Conservation (phyloP, 2,329 filamentous ascomycete genomes). For the Curvularia sp. region DNA sequence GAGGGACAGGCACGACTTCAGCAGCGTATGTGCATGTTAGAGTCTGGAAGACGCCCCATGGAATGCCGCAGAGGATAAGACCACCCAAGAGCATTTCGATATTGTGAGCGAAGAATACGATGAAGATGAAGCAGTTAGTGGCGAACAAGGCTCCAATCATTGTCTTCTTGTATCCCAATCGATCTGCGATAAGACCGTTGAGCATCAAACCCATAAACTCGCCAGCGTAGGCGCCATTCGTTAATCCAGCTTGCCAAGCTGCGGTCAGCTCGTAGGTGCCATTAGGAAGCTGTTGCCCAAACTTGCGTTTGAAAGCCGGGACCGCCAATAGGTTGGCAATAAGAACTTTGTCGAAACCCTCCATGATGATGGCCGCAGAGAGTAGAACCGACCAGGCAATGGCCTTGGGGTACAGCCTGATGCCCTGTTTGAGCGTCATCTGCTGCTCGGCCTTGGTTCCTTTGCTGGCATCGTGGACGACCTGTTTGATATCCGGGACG, state of each 20-base stretch:
- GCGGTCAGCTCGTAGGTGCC: slow-evolving; percentile 53
- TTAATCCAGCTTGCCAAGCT: slow-evolving; percentile 56
- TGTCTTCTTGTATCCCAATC: slow-evolving; percentile 51
- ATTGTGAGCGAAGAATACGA: slow-evolving; percentile 47
- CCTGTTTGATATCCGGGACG: slow-evolving; percentile 38
- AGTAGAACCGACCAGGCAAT: slow-evolving; percentile 83
- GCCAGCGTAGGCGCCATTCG: slow-evolving; percentile 56
- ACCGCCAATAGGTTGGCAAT: slow-evolving; percentile 76
- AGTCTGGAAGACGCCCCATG: slow-evolving; percentile 58
- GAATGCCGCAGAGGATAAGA: slow-evolving; percentile 58
- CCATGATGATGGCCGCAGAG: slow-evolving; percentile 88
- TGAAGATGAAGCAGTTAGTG: slow-evolving; percentile 45
- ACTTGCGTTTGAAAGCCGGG: slow-evolving; percentile 54
- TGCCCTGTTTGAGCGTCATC: slow-evolving; percentile 70
- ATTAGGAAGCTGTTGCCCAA: slow-evolving; percentile 49
- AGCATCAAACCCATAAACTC: slow-evolving; percentile 55
- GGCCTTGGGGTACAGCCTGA: slow-evolving; percentile 85
- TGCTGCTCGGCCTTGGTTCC: slow-evolving; percentile 55
- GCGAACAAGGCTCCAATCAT: slow-evolving; percentile 45
- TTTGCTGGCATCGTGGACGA: slow-evolving; percentile 42
- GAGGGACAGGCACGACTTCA: slow-evolving; percentile 72
- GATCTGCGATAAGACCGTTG: slow-evolving; percentile 55
- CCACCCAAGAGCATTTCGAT: slow-evolving; percentile 67
- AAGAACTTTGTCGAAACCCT: slow-evolving; percentile 83
- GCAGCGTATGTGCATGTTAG: slow-evolving; percentile 58